phyloP scores from a whole-genome alignment of 768 basidiomycete species.

The Psilocybe sp. region DNA sequence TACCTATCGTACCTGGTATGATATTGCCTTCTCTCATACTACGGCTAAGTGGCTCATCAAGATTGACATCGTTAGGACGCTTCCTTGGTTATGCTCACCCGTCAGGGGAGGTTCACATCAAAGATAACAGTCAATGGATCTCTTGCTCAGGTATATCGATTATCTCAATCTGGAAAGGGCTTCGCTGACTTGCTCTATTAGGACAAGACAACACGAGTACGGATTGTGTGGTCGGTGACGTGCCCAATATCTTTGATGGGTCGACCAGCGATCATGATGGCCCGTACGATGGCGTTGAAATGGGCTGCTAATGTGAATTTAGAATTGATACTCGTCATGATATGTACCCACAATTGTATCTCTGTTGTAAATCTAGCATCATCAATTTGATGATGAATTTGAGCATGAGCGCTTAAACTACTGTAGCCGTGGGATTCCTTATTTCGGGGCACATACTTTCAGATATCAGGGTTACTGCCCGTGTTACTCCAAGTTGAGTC shows the following conservation, averaged over 20 bases:
- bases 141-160: conserved; percentile 36
- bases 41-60: neutral
- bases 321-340: too few species aligned
- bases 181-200: conserved; percentile 11
- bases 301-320: conserved; percentile 23
- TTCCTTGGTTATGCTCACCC: conserved; percentile 44
- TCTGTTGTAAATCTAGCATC: too few species aligned
- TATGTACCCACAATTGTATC: too few species aligned
- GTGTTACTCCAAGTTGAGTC: too few species aligned
- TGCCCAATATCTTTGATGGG: conserved; percentile 38
- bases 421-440: too few species aligned
- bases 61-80: conserved; percentile 17
- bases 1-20: conserved; percentile 40
- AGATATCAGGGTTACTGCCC: too few species aligned
- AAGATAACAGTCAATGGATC: conserved; percentile 47
- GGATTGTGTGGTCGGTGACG: conserved; percentile 44
- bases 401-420: too few species aligned
- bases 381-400: too few species aligned
- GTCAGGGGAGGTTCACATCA: conserved; percentile 51
- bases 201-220: conserved; percentile 57
- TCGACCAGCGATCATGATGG: conserved; percentile 40
- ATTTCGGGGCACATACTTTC: too few species aligned
- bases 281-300: conserved; percentile 19
- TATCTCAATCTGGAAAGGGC: neutral
- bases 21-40: neutral